These are phyloP conservation scores for Prunus fruticosa DNA, from an alignment of 306 rosid species.

Conservation along the genomic window DNA sequence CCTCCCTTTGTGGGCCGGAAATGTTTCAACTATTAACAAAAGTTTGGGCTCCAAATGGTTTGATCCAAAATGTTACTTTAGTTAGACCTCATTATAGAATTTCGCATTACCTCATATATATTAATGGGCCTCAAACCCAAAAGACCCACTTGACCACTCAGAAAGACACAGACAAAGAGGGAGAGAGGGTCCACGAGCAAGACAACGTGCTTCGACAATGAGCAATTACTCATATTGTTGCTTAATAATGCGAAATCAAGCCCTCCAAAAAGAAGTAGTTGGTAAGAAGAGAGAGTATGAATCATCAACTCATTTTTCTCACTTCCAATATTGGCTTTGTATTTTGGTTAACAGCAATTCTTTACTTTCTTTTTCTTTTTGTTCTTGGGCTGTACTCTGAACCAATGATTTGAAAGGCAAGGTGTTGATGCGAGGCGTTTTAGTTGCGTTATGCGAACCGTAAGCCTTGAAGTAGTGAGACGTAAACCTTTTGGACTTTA, in stretches of 20 bases:
- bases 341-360: neutral
- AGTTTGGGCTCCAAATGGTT: neutral
- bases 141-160: neutral
- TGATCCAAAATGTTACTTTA: neutral
- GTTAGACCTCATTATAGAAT: too few species aligned
- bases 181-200: neutral
- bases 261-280: neutral
- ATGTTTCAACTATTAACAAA: too few species aligned
- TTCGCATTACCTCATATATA: neutral
- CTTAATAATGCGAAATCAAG: slow-evolving; percentile 9
- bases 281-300: neutral
- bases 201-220: neutral
- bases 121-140: neutral
- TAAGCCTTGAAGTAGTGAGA: too few species aligned
- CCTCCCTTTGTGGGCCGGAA: too few species aligned
- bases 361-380: neutral
- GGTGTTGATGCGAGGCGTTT: too few species aligned
- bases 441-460: too few species aligned
- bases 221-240: neutral
- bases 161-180: neutral
- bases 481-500: too few species aligned
- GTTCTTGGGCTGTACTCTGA: neutral
- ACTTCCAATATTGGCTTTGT: neutral
- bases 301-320: neutral
- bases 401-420: neutral